phyloP scores from a whole-genome alignment of 1,284 basidiomycete genomes.

The Papiliotrema nemorosa region DNA sequence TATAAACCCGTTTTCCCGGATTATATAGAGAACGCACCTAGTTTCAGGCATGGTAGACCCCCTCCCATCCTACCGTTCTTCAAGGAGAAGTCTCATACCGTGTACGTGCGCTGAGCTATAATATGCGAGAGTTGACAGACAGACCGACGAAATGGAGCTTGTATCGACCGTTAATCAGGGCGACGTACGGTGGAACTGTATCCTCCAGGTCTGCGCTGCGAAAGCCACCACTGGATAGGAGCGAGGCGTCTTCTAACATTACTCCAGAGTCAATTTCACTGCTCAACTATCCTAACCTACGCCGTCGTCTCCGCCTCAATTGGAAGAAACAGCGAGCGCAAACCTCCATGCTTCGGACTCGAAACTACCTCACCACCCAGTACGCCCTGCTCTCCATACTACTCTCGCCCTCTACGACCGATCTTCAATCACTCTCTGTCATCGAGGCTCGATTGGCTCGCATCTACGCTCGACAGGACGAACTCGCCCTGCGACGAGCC shows the following conservation, averaged over 20 bases:
- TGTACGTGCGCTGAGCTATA: constrained; percentile 29
- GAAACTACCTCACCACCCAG: constrained; percentile 21
- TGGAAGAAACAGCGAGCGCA: constrained; percentile 19
- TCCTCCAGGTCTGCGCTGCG: too few relatives aligned
- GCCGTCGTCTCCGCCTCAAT: constrained; percentile 10
- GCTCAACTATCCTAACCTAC: background rate
- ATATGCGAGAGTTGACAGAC: too few relatives aligned
- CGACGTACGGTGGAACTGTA: constrained; percentile 47
- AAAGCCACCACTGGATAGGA: too few relatives aligned
- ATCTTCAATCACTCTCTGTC: background rate
- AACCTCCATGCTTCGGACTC: constrained; percentile 17
- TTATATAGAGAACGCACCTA: background rate
- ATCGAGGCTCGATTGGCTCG: background rate
- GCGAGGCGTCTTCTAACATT: too few relatives aligned
- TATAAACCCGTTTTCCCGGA: constrained; percentile 2
- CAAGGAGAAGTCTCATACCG: constrained; percentile 66
- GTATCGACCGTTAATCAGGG: constrained; percentile 64
- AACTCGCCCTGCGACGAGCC: background rate
- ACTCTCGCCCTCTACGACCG: background rate
- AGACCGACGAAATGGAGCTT: constrained; percentile 66
- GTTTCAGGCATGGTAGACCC: background rate
- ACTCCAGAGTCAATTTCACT: too few relatives aligned
- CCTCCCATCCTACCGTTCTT: constrained; percentile 57
- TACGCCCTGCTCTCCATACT: constrained; percentile 18
- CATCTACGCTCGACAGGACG: background rate